A percentile compares a stretch with the other conserved stretches of the same genome.
These are phyloP conservation scores for Eucalyptus brandiana DNA, from an alignment of 345 rosid genomes.

Conservation along the genomic window DNA sequence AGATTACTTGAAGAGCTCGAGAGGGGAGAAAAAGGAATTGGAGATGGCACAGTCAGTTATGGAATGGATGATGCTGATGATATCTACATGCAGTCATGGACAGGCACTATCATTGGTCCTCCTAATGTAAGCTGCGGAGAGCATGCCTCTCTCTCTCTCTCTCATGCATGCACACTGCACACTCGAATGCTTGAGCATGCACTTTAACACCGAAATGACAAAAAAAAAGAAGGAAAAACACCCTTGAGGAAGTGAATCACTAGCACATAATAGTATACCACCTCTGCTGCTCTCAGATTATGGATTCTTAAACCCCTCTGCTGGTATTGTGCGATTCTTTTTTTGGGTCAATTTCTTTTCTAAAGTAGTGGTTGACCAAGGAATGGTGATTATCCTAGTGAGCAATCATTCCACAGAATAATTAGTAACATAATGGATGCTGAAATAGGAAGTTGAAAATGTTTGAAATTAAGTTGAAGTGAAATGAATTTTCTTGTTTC, in stretches of 20 bases:
- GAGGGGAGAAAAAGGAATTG: constrained; percentile 83
- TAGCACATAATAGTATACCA: neutral
- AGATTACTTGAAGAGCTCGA: constrained; percentile 73
- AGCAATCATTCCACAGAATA: neutral
- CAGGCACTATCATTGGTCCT: constrained; percentile 70
- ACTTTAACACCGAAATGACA: neutral
- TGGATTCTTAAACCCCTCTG: neutral
- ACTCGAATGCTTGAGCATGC: neutral
- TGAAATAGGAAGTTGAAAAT: neutral
- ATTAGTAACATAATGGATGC: neutral
- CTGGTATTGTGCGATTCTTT: neutral
- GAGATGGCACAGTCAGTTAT: constrained; percentile 96
- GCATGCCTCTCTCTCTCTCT: neutral
- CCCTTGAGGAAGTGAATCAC: neutral
- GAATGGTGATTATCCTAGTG: neutral
- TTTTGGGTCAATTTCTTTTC: neutral
- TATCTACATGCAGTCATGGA: constrained; percentile 92
- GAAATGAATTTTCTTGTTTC: neutral
- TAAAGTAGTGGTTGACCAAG: neutral
- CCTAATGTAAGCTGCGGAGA: constrained; percentile 19
- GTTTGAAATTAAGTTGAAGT: neutral
- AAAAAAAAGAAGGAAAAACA: neutral
- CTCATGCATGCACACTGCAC: neutral
- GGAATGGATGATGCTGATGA: constrained; percentile 99
- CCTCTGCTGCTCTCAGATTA: neutral